Conservation (phyloP, 2,329 filamentous ascomycete species). For the Sodiomyces alkalinus region DNA sequence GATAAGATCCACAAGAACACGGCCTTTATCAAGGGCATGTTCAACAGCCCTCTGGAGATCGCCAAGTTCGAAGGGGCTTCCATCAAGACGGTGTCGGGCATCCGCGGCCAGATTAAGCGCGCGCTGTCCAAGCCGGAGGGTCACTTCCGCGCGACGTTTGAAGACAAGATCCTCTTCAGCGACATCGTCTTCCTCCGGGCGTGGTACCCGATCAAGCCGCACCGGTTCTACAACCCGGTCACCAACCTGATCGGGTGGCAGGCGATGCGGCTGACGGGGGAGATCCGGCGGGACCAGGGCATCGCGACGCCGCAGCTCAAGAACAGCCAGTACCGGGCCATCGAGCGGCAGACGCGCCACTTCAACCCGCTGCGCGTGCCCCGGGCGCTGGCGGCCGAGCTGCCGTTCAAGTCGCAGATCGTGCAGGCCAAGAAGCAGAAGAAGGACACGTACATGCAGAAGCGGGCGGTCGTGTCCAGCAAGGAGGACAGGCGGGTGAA, state of each 20-base stretch:
- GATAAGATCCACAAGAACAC: conserved; percentile 99
- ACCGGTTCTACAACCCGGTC: conserved; percentile 92
- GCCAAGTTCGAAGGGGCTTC: conserved; percentile 96
- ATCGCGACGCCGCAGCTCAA: conserved; percentile 65
- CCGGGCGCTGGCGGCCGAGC: conserved; percentile 60
- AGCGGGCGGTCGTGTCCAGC: conserved; percentile 75
- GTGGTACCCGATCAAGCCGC: conserved; percentile 93
- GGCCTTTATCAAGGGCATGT: conserved; percentile 98
- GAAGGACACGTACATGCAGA: conserved; percentile 80
- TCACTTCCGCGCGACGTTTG: conserved; percentile 91
- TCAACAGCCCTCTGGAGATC: conserved; percentile 80
- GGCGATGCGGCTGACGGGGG: conserved; percentile 84
- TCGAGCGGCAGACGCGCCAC: conserved; percentile 52
- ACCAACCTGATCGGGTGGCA: conserved; percentile 89
- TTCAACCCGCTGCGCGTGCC: conserved; percentile 73
- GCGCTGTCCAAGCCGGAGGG: conserved; percentile 88
- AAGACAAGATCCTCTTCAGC: conserved; percentile 94
- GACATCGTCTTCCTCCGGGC: conserved; percentile 93
- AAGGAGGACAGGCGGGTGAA: conserved; percentile 83
- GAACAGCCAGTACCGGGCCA: conserved; percentile 69
- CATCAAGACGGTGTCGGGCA: conserved; percentile 89
- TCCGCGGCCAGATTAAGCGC: conserved; percentile 93
- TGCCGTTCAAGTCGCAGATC: conserved; percentile 90
- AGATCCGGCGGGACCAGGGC: conserved; percentile 65
- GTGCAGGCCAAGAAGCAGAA: conserved; percentile 65